These are phyloP conservation scores for Cordyceps farinosa DNA, from an alignment of 2,329 filamentous ascomycete species.

Conservation along the genomic window DNA sequence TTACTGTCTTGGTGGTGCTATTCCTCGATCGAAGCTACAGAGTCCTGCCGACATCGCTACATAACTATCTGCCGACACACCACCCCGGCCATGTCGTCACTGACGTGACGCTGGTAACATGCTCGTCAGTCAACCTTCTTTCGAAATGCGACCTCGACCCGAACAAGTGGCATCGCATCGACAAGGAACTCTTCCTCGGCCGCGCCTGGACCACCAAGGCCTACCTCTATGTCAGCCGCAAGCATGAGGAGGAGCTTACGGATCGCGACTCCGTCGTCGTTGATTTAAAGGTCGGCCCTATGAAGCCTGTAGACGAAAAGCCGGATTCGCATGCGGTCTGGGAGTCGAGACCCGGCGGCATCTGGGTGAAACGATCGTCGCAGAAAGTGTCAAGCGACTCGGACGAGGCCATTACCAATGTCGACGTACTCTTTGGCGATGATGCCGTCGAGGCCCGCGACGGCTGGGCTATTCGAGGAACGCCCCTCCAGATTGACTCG, in stretches of 20 bases:
- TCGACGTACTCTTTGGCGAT: slow-evolving; percentile 85
- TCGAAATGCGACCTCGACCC: slow-evolving; percentile 72
- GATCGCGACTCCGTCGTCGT: slow-evolving; percentile 74
- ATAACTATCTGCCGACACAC: slow-evolving; percentile 82
- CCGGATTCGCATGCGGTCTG: slow-evolving; percentile 59
- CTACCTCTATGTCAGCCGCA: slow-evolving; percentile 77
- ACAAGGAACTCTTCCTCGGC: slow-evolving; percentile 84
- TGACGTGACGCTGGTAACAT: slow-evolving; percentile 75
- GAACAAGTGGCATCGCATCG: slow-evolving; percentile 72
- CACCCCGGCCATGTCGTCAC: slow-evolving; percentile 81
- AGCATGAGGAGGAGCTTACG: slow-evolving; percentile 78
- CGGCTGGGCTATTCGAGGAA: slow-evolving; percentile 77
- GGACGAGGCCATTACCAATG: slow-evolving; percentile 68
- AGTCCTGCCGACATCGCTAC: slow-evolving; percentile 79
- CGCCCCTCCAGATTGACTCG: slow-evolving; percentile 66
- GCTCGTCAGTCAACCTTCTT: slow-evolving; percentile 70
- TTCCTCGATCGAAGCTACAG: slow-evolving; percentile 86
- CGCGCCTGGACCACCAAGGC: slow-evolving; percentile 71
- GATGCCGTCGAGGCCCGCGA: slow-evolving; percentile 87
- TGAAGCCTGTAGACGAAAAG: slow-evolving; percentile 55
- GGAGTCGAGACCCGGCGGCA: slow-evolving; percentile 71
- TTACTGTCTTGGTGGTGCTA: slow-evolving; percentile 69
- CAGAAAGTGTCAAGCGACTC: slow-evolving; percentile 73
- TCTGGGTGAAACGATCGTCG: slow-evolving; percentile 77
- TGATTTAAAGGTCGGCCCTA: slow-evolving; percentile 70